phyloP scores from a whole-genome alignment of 257 asterid genomes.

The Coffea eugenioides region DNA sequence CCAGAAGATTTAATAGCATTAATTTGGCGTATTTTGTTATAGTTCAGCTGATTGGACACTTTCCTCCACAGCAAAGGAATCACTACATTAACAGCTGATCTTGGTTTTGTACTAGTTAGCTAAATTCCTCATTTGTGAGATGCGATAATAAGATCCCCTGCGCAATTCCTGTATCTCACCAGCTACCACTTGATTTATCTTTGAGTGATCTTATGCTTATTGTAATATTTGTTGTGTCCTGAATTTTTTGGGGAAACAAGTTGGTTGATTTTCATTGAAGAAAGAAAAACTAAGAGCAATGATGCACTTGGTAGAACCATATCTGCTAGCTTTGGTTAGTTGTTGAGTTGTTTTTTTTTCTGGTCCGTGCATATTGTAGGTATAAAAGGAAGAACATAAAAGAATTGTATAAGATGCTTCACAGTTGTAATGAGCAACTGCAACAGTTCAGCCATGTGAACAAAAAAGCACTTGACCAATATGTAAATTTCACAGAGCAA shows the following conservation, averaged over 20 bases:
- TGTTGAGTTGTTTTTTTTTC: neutral
- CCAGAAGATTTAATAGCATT: neutral
- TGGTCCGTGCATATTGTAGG: slow-evolving; percentile 40
- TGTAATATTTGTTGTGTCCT: neutral
- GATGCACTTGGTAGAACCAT: neutral
- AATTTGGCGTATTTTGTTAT: neutral
- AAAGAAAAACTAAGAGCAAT: neutral
- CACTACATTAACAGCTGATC: neutral
- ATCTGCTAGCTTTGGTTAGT: neutral
- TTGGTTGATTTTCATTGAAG: neutral
- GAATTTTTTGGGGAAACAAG: neutral
- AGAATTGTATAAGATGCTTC: slow-evolving; percentile 81
- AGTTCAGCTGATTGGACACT: neutral
- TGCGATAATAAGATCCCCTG: neutral
- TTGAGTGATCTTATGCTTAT: neutral
- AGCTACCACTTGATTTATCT: neutral
- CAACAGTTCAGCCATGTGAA: slow-evolving; percentile 96
- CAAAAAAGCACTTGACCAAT: slow-evolving; percentile 96
- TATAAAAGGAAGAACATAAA: slow-evolving; percentile 70
- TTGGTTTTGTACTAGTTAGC: neutral
- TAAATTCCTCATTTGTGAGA: neutral
- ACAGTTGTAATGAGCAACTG: slow-evolving; percentile 92
- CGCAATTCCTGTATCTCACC: neutral
- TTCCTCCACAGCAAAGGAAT: neutral
- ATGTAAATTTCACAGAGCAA: slow-evolving; percentile 95